Evolutionary conservation across 2,329 filamentous ascomycete genomes (phyloP).

Genomic region (Blastomyces silverae): DNA sequence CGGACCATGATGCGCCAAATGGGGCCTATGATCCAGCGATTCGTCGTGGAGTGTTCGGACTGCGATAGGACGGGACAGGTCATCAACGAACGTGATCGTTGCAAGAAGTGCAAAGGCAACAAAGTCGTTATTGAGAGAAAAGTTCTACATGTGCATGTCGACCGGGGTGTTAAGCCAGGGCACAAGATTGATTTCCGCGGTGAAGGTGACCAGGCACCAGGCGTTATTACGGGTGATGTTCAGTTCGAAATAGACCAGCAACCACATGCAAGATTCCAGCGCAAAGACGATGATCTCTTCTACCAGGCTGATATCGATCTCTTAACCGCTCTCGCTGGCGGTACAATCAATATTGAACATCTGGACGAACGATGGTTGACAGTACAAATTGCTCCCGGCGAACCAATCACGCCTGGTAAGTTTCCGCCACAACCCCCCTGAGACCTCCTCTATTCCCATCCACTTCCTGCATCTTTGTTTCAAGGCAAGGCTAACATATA

Average conservation of each 20-base stretch:
- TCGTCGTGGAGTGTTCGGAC: conserved; percentile 98
- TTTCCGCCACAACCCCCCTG: conserved; percentile 20
- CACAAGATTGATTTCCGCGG: conserved; percentile 97
- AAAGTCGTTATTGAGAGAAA: conserved; percentile 97
- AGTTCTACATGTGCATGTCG: conserved; percentile 95
- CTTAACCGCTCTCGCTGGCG: conserved; percentile 86
- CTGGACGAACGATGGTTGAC: conserved; percentile 95
- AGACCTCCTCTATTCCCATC: not conserved
- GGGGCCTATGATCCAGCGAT: conserved; percentile 99
- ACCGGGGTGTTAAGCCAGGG: conserved; percentile 85
- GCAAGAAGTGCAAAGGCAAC: conserved; percentile 94
- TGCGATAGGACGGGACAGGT: conserved; percentile 96
- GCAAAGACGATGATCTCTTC: conserved; percentile 92
- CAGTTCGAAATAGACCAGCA: conserved; percentile 99
- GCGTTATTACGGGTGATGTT: conserved; percentile 88
- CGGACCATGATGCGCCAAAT: conserved; percentile 99
- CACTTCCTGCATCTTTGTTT: not conserved
- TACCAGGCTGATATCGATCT: conserved; percentile 95
- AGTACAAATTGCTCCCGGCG: conserved; percentile 85
- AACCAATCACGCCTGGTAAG: conserved; percentile 88
- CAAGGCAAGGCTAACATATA: not conserved
- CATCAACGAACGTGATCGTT: conserved; percentile 93
- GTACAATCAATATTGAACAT: conserved; percentile 87
- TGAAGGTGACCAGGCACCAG: conserved; percentile 92
- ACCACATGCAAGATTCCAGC: conserved; percentile 90